A percentile compares a stretch with the other conserved stretches of the same genome.
Conservation (phyloP, 2,329 filamentous ascomycete species). For the Nemania serpens region DNA sequence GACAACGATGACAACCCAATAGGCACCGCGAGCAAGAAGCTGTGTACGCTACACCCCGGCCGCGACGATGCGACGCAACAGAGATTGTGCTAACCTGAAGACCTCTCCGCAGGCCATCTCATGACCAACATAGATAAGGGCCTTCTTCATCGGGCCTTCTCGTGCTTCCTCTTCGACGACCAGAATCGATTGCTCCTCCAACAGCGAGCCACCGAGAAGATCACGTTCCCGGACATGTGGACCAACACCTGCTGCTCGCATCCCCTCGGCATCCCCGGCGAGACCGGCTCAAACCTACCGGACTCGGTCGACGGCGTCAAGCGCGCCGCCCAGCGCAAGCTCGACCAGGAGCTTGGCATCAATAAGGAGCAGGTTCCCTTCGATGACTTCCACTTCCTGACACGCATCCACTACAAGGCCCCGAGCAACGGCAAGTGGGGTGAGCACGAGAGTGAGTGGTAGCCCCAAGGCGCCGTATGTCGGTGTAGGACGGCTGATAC, state of each 20-base stretch:
- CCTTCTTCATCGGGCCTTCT: slow-evolving; percentile 95
- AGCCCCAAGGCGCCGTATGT: neutral
- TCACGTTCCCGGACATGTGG: slow-evolving; percentile 99
- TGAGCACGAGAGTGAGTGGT: slow-evolving; percentile 86
- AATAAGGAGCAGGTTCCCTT: slow-evolving; percentile 85
- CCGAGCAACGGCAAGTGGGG: slow-evolving; percentile 98
- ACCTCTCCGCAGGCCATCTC: slow-evolving; percentile 71
- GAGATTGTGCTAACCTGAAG: slow-evolving; percentile 14
- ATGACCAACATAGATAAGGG: slow-evolving; percentile 99
- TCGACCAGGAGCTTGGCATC: slow-evolving; percentile 94
- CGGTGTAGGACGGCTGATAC: slow-evolving; percentile 20
- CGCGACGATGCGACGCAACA: neutral
- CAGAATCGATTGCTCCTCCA: slow-evolving; percentile 92
- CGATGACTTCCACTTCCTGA: slow-evolving; percentile 91
- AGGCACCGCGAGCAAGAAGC: slow-evolving; percentile 96
- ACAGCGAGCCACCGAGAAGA: slow-evolving; percentile 94
- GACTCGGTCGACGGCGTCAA: slow-evolving; percentile 86
- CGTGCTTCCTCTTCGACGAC: slow-evolving; percentile 95
- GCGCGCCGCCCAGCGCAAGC: slow-evolving; percentile 88
- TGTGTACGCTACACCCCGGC: slow-evolving; percentile 65
- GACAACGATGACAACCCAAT: slow-evolving; percentile 92
- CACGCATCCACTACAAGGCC: slow-evolving; percentile 96
- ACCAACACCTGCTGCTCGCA: slow-evolving; percentile 99
- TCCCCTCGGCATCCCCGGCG: slow-evolving; percentile 85
- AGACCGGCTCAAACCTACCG: slow-evolving; percentile 82